These are phyloP conservation scores for Abortiporus biennis DNA, from an alignment of 1,284 basidiomycete species.

Conservation along the genomic window DNA sequence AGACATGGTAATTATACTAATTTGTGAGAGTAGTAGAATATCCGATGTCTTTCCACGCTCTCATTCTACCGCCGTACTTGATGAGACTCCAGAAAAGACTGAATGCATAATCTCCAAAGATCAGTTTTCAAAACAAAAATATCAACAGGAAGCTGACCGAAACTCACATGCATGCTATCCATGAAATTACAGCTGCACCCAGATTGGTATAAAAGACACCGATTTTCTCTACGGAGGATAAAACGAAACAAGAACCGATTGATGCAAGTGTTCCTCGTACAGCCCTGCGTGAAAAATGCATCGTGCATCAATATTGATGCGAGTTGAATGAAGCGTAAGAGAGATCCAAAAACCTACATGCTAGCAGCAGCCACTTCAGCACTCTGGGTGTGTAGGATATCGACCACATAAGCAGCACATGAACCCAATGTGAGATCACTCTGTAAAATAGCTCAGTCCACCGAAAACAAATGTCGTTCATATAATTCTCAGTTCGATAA, in stretches of 20 bases:
- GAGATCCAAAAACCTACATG: constrained; percentile 21
- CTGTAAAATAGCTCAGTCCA: constrained; percentile 29
- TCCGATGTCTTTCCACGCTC: constrained; percentile 41
- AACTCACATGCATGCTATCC: constrained; percentile 40
- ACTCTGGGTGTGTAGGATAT: constrained; percentile 41
- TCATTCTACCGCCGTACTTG: constrained; percentile 38
- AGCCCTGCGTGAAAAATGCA: constrained; percentile 32
- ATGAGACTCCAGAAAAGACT: constrained; percentile 39
- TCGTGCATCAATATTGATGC: neutral
- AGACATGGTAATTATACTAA: no score
- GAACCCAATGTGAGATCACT: constrained; percentile 38
- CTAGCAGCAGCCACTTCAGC: constrained; percentile 44
- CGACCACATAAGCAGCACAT: constrained; percentile 48
- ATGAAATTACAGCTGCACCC: constrained; percentile 34
- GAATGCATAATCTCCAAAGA: neutral
- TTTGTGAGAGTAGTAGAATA: constrained; percentile 31
- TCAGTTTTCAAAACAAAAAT: constrained; percentile 5
- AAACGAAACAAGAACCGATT: constrained; percentile 31
- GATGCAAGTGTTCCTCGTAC: constrained; percentile 38
- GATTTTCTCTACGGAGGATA: constrained; percentile 47
- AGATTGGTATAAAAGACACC: constrained; percentile 50
- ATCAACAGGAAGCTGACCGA: no score
- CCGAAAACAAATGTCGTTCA: constrained; percentile 42
- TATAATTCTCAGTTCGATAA: no score
- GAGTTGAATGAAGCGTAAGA: neutral